A percentile compares a stretch with the other conserved stretches of the same genome.
Conservation (phyloP, 2,329 filamentous ascomycete species). For the Beauveria scarabaeidicola region DNA sequence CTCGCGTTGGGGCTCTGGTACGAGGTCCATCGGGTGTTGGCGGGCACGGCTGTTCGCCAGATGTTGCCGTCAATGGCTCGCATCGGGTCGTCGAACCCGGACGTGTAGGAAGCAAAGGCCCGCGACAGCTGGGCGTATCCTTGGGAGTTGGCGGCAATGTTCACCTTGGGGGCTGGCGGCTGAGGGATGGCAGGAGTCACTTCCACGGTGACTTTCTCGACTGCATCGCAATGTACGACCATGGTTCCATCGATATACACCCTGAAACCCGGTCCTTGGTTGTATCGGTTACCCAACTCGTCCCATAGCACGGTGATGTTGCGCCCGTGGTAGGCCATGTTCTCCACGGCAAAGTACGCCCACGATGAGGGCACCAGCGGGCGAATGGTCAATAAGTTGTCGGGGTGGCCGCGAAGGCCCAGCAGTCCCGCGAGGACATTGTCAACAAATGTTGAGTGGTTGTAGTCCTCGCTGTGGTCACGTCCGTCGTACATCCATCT, state of each 20-base stretch:
- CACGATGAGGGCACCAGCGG: conserved; percentile 30
- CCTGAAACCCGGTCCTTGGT: conserved; percentile 24
- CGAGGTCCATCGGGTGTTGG: conserved; percentile 32
- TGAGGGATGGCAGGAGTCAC: conserved; percentile 13
- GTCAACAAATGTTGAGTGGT: conserved; percentile 36
- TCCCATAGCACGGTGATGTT: conserved; percentile 33
- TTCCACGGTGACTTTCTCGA: conserved; percentile 13
- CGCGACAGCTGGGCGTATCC: conserved; percentile 22
- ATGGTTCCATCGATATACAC: conserved; percentile 28
- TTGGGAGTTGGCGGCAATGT: conserved; percentile 33
- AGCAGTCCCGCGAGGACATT: conserved; percentile 35
- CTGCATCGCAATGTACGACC: conserved; percentile 13
- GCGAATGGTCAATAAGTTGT: conserved; percentile 28
- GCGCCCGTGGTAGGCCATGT: conserved; percentile 34
- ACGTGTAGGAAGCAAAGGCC: conserved; percentile 25
- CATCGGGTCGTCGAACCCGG: conserved; percentile 24
- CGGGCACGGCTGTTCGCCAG: conserved; percentile 29
- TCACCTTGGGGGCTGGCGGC: conserved; percentile 16
- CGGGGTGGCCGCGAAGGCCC: conserved; percentile 30
- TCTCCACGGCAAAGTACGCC: conserved; percentile 34
- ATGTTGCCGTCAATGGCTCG: conserved; percentile 34
- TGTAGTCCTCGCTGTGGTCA: conserved; percentile 29
- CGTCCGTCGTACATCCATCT: conserved; percentile 17
- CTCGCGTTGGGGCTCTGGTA: conserved; percentile 24
- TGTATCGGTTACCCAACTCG: conserved; percentile 28